A percentile compares a stretch with the other conserved stretches of the same genome.
Conservation (phyloP, 306 rosid species). For the Rosa multiflora region DNA sequence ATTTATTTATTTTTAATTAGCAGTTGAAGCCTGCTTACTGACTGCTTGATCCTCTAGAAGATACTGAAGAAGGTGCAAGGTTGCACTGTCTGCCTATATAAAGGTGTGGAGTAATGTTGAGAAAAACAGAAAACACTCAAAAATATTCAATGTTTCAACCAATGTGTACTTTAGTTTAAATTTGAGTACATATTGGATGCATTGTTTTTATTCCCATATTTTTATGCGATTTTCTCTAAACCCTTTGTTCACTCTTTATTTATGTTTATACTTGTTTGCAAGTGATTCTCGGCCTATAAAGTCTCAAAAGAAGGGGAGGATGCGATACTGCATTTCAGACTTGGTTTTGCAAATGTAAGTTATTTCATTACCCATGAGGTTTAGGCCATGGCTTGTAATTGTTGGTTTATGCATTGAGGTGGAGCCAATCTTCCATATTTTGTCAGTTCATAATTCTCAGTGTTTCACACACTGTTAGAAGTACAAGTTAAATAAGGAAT, state of each 20-base stretch:
- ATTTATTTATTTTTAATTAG: neutral
- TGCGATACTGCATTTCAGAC: conserved; percentile 16
- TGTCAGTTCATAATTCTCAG: neutral
- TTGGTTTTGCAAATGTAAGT: neutral
- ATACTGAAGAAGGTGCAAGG: conserved; percentile 13
- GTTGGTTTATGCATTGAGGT: neutral
- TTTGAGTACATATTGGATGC: neutral
- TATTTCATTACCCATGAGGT: neutral
- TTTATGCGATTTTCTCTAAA: neutral
- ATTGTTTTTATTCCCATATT: neutral
- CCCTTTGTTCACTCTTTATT: conserved; percentile 17
- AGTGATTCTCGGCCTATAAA: conserved; percentile 22
- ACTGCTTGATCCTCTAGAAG: neutral
- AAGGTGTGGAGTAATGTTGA: conserved; percentile 30
- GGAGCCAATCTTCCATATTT: neutral
- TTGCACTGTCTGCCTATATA: conserved; percentile 1
- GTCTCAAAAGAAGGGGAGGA: conserved; percentile 20
- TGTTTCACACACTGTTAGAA: neutral
- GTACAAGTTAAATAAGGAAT: neutral
- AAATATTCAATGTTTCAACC: neutral
- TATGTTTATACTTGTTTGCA: conserved; percentile 28
- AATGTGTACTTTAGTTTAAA: neutral
- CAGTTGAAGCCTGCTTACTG: neutral
- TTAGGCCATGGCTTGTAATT: neutral
- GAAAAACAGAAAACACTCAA: neutral